Conservation (phyloP, 768 basidiomycete genomes). For the Kwoniella mangroviensis region DNA sequence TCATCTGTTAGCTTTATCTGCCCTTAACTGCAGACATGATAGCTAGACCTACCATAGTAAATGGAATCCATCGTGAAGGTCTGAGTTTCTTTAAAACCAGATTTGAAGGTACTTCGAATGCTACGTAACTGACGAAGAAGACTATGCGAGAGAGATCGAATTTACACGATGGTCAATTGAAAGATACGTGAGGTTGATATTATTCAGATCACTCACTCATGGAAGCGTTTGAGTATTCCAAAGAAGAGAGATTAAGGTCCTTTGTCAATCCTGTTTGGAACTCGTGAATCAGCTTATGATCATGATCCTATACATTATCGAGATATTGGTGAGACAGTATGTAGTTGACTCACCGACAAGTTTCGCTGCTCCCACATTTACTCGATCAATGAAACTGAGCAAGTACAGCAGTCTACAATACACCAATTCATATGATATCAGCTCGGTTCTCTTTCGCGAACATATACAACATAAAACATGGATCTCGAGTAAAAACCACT, state of each 20-base stretch:
- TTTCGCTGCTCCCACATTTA: constrained; percentile 53
- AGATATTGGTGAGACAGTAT: no score
- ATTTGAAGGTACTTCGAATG: constrained; percentile 55
- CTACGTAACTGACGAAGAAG: constrained; percentile 57
- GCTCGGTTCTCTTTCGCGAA: constrained; percentile 17
- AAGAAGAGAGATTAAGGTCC: constrained; percentile 46
- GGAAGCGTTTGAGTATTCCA: constrained; percentile 51
- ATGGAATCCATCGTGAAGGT: constrained; percentile 54
- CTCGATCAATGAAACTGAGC: constrained; percentile 51
- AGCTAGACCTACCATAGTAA: constrained; percentile 47
- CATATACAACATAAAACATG: constrained; percentile 47
- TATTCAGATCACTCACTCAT: constrained; percentile 39
- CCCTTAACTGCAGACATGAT: not conserved
- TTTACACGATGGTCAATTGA: not conserved
- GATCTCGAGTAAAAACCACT: not conserved
- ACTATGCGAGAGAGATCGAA: constrained; percentile 18
- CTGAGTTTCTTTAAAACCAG: constrained; percentile 52
- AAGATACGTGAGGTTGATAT: not conserved
- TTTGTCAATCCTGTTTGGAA: constrained; percentile 41
- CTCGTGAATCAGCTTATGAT: not conserved
- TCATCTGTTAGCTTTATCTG: no score
- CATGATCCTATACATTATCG: no score
- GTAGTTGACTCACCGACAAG: constrained; percentile 38
- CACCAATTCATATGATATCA: not conserved
- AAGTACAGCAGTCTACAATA: constrained; percentile 18